Conservation (phyloP, 352 stramenopile species). For the Phytophthora pini region DNA sequence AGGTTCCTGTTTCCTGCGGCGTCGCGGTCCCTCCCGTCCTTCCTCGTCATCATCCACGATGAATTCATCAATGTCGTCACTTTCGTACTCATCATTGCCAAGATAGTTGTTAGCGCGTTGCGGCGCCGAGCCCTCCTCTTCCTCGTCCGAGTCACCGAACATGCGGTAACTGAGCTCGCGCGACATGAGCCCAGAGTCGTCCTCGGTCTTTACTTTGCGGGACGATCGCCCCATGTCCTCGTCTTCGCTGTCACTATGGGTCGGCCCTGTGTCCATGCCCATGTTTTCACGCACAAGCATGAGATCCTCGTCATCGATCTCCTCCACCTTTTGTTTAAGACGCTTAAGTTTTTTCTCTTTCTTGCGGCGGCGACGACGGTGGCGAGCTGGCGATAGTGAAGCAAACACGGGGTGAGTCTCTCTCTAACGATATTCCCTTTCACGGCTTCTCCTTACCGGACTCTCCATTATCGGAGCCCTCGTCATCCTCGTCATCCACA, state of each 20-base stretch:
- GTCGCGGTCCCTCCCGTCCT: conserved; percentile 73
- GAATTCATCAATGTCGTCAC: conserved; percentile 91
- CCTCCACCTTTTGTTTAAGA: conserved; percentile 88
- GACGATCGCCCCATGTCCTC: conserved; percentile 75
- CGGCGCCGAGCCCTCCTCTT: conserved; percentile 81
- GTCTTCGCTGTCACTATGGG: conserved; percentile 78
- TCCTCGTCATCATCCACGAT: conserved; percentile 92
- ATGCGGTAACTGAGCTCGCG: conserved; percentile 89
- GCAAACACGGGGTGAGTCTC: conserved; percentile 14
- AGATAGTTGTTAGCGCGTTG: conserved; percentile 81
- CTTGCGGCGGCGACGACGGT: conserved; percentile 78
- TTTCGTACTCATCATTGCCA: conserved; percentile 90
- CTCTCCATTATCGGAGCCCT: conserved; percentile 75
- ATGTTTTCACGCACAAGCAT: conserved; percentile 91
- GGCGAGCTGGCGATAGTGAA: conserved; percentile 42
- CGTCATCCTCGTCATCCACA: conserved; percentile 82
- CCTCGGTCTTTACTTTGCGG: conserved; percentile 74
- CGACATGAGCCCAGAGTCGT: conserved; percentile 85
- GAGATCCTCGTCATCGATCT: conserved; percentile 89
- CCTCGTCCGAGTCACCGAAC: conserved; percentile 90
- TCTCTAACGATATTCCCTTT: conserved; percentile 8
- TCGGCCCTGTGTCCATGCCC: conserved; percentile 82
- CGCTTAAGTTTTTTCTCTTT: conserved; percentile 90
- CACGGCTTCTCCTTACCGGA: conserved; percentile 46
- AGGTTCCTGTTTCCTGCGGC: conserved; percentile 78